Conservation (phyloP, 2,329 filamentous ascomycete genomes). For the Fusarium piperis region DNA sequence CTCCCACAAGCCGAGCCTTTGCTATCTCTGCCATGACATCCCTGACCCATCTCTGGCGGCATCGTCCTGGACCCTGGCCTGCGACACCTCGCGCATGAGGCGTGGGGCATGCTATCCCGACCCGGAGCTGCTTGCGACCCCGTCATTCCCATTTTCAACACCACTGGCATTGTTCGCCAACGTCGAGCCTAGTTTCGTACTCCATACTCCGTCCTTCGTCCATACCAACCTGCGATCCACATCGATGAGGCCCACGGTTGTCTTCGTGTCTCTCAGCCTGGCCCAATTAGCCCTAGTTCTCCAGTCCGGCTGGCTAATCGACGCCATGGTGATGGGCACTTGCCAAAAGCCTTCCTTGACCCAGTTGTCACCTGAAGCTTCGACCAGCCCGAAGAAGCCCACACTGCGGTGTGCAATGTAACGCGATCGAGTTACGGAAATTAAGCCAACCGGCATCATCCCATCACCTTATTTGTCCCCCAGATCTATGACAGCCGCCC, state of each 20-base stretch:
- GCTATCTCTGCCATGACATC: neutral
- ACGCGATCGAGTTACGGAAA: conserved; percentile 36
- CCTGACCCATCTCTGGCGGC: conserved; percentile 20
- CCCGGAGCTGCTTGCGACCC: conserved; percentile 37
- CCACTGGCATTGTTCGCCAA: conserved; percentile 24
- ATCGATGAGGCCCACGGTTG: conserved; percentile 1
- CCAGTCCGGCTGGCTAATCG: conserved; percentile 7
- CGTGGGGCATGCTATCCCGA: conserved; percentile 35
- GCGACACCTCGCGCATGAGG: conserved; percentile 35
- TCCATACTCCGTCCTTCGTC: conserved; percentile 20
- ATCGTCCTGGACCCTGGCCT: conserved; percentile 20
- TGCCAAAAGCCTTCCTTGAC: conserved; percentile 8
- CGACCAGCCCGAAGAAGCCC: conserved; percentile 9
- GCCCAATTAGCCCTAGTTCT: conserved; percentile 4
- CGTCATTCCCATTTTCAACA: conserved; percentile 28
- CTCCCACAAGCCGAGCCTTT: conserved; percentile 16
- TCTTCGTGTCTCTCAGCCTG: conserved; percentile 15
- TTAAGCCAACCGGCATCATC: conserved; percentile 30
- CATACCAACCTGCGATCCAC: conserved; percentile 9
- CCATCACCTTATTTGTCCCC: conserved; percentile 21
- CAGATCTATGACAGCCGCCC: conserved; percentile 31
- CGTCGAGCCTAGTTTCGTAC: conserved; percentile 14
- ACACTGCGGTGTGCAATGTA: conserved; percentile 26
- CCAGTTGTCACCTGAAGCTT: conserved; percentile 20
- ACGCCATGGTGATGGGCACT: conserved; percentile 2